Conservation (phyloP, 257 asterid genomes). For the Solanum phureja region DNA sequence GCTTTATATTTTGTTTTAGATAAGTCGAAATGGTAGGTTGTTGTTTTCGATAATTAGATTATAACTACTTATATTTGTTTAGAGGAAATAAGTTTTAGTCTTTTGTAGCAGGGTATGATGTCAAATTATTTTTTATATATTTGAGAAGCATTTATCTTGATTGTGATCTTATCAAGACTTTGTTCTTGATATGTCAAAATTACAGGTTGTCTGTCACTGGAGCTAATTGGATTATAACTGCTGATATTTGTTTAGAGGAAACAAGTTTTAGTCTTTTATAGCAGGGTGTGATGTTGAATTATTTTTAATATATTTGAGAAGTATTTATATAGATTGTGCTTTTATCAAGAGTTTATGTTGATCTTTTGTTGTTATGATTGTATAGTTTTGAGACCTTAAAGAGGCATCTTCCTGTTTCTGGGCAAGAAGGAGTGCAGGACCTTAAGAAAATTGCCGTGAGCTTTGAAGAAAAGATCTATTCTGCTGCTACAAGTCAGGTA, state of each 20-base stretch:
- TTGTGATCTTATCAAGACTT: too few relatives aligned
- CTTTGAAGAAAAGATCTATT: too few relatives aligned
- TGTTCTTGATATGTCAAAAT: too few relatives aligned
- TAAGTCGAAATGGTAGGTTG: neutral
- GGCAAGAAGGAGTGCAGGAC: too few relatives aligned
- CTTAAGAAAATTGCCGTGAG: too few relatives aligned
- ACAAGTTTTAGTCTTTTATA: neutral
- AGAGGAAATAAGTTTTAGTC: neutral
- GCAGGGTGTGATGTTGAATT: neutral
- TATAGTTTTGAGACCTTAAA: constrained; percentile 78
- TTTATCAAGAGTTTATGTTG: neutral
- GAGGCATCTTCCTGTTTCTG: constrained; percentile 64
- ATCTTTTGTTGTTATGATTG: neutral
- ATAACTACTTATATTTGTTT: neutral
- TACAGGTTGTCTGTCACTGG: too few relatives aligned
- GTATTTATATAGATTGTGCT: neutral
- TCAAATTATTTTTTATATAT: neutral
- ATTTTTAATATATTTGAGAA: neutral
- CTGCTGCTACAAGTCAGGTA: too few relatives aligned
- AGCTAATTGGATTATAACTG: neutral
- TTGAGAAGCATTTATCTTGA: too few relatives aligned
- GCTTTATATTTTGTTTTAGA: neutral
- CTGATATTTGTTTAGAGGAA: neutral
- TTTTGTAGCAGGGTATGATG: neutral
- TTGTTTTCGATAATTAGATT: neutral